These are phyloP conservation scores for Dillenia suffruticosa DNA, from an alignment of 164 flowering plant species.

Conservation along the genomic window DNA sequence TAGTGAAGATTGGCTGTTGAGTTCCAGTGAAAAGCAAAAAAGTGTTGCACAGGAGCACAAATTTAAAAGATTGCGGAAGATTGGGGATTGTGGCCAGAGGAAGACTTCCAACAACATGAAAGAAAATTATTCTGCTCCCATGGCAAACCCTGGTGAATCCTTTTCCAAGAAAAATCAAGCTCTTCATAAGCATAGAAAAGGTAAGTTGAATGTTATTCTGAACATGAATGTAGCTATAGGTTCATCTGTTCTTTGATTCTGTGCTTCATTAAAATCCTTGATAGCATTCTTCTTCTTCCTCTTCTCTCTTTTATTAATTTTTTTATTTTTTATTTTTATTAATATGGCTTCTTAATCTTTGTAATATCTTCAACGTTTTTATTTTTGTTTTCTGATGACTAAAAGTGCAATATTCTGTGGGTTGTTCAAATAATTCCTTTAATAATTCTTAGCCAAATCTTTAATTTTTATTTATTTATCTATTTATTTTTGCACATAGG, in stretches of 20 bases:
- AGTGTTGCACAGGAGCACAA: conserved; percentile 37
- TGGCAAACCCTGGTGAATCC: conserved; percentile 18
- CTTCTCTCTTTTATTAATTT: too few relatives aligned
- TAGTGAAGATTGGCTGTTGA: conserved; percentile 58
- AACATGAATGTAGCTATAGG: too few relatives aligned
- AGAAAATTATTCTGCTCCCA: conserved; percentile 9
- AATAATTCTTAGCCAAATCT: too few relatives aligned
- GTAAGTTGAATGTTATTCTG: conserved; percentile 20
- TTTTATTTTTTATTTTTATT: too few relatives aligned
- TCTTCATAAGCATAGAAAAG: conserved; percentile 25
- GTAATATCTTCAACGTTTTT: too few relatives aligned
- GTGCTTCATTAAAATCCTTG: too few relatives aligned
- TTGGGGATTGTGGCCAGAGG: conserved; percentile 31
- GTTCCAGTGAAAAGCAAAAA: conserved; percentile 46
- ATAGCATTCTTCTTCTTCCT: too few relatives aligned
- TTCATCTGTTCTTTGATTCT: too few relatives aligned
- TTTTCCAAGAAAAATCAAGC: conserved; percentile 14
- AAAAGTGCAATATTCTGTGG: too few relatives aligned
- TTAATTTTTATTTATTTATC: not conserved
- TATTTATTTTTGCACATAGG: conserved; percentile 31
- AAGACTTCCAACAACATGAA: conserved; percentile 14
- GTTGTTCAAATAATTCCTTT: too few relatives aligned
- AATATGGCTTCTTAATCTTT: too few relatives aligned
- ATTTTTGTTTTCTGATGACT: too few relatives aligned
- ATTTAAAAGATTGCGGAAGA: conserved; percentile 73